phyloP scores from a whole-genome alignment of 2,329 filamentous ascomycete species.

The Juglanconis sp. region DNA sequence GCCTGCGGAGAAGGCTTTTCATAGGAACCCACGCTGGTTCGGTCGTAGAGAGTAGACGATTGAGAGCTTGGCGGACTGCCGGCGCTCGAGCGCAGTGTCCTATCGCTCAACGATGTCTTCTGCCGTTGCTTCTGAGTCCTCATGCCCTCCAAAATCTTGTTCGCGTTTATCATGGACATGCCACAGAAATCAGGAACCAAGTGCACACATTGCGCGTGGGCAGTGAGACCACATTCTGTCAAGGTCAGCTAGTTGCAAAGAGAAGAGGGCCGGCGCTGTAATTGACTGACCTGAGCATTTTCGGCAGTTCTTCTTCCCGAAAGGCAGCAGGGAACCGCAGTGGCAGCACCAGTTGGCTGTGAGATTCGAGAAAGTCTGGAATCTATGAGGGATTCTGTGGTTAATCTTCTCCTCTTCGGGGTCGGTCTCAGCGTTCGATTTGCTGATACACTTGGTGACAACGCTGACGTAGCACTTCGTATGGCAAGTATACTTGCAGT shows the following conservation, averaged over 20 bases:
- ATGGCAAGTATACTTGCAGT: constrained; percentile 99
- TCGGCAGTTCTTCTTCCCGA: constrained; percentile 91
- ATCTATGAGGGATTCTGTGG: constrained; percentile 95
- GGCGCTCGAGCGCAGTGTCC: constrained; percentile 60
- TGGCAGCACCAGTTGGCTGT: constrained; percentile 99
- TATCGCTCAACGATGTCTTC: constrained; percentile 57
- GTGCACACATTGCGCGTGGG: constrained; percentile 87
- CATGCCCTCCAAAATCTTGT: constrained; percentile 86
- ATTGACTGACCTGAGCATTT: constrained; percentile 73
- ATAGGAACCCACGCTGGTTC: constrained; percentile 15
- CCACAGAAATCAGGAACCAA: constrained; percentile 98
- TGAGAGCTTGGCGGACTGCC: constrained; percentile 39
- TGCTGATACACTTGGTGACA: constrained; percentile 99
- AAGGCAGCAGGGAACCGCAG: constrained; percentile 91
- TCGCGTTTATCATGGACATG: constrained; percentile 97
- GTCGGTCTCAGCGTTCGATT: constrained; percentile 97
- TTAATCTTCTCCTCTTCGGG: constrained; percentile 99
- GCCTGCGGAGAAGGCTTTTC: constrained; percentile 47
- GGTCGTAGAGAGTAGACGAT: constrained; percentile 21
- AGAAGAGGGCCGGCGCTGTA: not conserved
- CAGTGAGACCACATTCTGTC: constrained; percentile 84
- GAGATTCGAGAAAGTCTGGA: constrained; percentile 94
- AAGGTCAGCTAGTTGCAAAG: constrained; percentile 25
- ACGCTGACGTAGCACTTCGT: constrained; percentile 96
- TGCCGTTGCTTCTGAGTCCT: constrained; percentile 68